These are phyloP conservation scores for Naganishia albida DNA, from an alignment of 1,284 basidiomycete genomes.

Conservation along the genomic window DNA sequence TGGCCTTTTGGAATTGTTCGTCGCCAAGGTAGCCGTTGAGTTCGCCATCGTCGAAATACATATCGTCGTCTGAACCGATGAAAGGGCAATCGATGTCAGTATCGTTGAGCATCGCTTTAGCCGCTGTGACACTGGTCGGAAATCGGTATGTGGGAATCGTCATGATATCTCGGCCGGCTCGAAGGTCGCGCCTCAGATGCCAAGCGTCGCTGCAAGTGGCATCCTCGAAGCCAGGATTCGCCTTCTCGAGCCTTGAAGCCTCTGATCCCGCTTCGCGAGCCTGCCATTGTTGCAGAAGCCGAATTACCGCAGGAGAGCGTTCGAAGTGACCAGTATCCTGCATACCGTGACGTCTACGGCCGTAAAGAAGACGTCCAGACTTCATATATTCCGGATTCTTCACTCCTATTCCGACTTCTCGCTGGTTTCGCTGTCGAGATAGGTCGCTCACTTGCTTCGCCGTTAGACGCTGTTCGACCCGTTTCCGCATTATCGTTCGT, in stretches of 20 bases:
- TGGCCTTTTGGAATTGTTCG: conserved; percentile 4
- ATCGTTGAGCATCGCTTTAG: conserved; percentile 18
- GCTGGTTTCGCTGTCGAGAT: conserved; percentile 4
- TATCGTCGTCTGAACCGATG: conserved; percentile 10
- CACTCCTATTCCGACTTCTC: neutral
- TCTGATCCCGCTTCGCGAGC: neutral
- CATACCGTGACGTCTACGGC: neutral
- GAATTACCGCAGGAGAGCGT: neutral
- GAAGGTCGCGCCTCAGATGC: conserved; percentile 11
- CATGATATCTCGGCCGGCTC: neutral
- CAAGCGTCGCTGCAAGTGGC: neutral
- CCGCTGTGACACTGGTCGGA: conserved; percentile 5
- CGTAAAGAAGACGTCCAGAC: conserved; percentile 7
- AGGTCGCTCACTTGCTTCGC: conserved; percentile 3
- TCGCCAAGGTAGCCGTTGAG: conserved; percentile 20
- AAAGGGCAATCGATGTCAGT: neutral
- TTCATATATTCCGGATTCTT: neutral
- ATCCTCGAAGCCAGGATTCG: too few relatives aligned
- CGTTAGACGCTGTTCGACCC: neutral
- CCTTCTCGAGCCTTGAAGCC: neutral
- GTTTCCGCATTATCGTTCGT: neutral
- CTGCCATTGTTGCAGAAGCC: conserved; percentile 6
- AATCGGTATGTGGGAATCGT: conserved; percentile 12
- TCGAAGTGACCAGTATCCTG: neutral
- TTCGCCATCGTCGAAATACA: conserved; percentile 23